Conservation (phyloP, 108 stramenopile species). For the Skeletonema tropicum region DNA sequence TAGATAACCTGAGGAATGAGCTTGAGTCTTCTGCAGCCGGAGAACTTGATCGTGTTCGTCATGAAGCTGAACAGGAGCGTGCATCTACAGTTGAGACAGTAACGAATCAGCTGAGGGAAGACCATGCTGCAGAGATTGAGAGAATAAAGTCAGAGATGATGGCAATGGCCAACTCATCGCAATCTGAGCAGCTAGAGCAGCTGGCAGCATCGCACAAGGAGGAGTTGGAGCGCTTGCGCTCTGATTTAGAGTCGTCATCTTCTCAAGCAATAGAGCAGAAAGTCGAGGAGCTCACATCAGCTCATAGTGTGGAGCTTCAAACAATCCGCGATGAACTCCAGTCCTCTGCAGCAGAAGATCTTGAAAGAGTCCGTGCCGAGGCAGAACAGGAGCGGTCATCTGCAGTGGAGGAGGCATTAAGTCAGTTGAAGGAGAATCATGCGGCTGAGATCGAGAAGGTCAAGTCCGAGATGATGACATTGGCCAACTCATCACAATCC, state of each 20-base stretch:
- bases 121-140: slow-evolving; percentile 17
- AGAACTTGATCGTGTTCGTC: slow-evolving; percentile 7
- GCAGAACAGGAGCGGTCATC: slow-evolving; percentile 14
- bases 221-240: slow-evolving; percentile 1
- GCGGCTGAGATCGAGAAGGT: slow-evolving; percentile 9
- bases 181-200: slow-evolving; percentile 3
- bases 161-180: slow-evolving; percentile 3
- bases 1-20: not conserved
- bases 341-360: not conserved
- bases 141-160: slow-evolving; percentile 11
- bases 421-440: slow-evolving; percentile 15
- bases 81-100: slow-evolving; percentile 14
- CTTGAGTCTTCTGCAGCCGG: not conserved
- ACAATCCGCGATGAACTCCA: slow-evolving; percentile 12
- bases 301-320: slow-evolving; percentile 36
- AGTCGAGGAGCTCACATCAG: slow-evolving; percentile 16
- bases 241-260: slow-evolving; percentile 1
- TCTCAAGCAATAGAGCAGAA: slow-evolving; percentile 19
- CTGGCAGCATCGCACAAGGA: not conserved
- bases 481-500: slow-evolving; percentile 9
- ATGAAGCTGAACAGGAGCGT: slow-evolving; percentile 11
- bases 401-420: slow-evolving; percentile 7
- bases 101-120: not conserved
- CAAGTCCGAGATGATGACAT: slow-evolving; percentile 13
- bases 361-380: slow-evolving; percentile 25